Percentiles rank a stretch among this genome's conserved stretches.
Conservation (phyloP, 2,329 filamentous ascomycete genomes). For the Cladosporium sp. region DNA sequence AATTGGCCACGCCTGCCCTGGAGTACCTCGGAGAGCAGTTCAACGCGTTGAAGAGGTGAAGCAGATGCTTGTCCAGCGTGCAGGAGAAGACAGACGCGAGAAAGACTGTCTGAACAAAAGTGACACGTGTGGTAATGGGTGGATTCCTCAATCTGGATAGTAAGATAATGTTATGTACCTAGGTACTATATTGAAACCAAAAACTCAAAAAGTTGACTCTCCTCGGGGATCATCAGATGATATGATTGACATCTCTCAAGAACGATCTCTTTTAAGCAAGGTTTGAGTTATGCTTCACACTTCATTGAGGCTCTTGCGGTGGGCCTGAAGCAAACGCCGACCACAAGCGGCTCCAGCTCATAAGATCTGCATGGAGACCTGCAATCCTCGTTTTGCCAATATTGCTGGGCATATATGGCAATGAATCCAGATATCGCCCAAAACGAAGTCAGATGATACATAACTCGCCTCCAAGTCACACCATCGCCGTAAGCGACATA, state of each 20-base stretch:
- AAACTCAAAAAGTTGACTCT: background rate
- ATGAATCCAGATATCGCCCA: too few species aligned
- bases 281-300: background rate
- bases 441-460: too few species aligned
- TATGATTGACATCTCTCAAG: background rate
- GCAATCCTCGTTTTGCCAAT: too few species aligned
- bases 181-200: conserved; percentile 4
- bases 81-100: background rate
- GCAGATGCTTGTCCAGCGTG: background rate
- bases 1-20: conserved; percentile 50
- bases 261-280: background rate
- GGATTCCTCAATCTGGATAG: background rate
- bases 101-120: background rate
- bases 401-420: too few species aligned
- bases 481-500: too few species aligned
- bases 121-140: background rate
- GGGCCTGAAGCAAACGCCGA: too few species aligned
- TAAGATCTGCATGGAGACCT: too few species aligned
- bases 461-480: too few species aligned
- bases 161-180: conserved; percentile 9
- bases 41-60: conserved; percentile 10
- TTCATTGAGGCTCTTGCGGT: background rate
- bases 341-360: too few species aligned
- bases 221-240: background rate
- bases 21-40: conserved; percentile 32